Conservation (phyloP, 371 early-diverging fungal genomes). For the Rhizomucor pusillus region DNA sequence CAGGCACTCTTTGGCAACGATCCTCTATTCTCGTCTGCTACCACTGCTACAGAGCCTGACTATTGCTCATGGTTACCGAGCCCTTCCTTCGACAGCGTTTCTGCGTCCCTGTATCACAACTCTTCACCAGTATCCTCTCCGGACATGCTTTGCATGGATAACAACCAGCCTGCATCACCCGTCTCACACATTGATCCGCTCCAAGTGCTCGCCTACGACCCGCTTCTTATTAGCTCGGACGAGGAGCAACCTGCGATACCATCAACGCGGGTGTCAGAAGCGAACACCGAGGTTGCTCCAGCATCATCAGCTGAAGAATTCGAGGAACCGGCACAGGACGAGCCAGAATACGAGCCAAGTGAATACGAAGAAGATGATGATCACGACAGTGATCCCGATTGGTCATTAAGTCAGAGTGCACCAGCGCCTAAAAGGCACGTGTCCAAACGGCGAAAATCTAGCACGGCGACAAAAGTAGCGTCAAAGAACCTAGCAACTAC, state of each 20-base stretch:
- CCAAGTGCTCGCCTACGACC: slow-evolving; percentile 4
- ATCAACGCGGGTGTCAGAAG: not conserved
- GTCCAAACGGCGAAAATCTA: slow-evolving; percentile 1
- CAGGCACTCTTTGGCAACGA: no score
- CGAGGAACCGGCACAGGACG: not conserved
- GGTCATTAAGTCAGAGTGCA: slow-evolving; percentile 14
- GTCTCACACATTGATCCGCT: slow-evolving; percentile 4
- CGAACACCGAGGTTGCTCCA: no score
- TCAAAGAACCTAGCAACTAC: slow-evolving; percentile 4
- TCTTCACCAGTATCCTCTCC: no score
- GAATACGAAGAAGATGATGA: slow-evolving; percentile 12
- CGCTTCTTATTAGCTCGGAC: not conserved
- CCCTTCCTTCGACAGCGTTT: no score
- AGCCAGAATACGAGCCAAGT: not conserved
- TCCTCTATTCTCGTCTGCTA: no score
- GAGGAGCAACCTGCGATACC: not conserved
- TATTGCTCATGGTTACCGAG: no score
- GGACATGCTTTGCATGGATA: no score
- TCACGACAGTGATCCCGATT: slow-evolving; percentile 17
- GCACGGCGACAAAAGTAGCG: not conserved
- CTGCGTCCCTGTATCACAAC: no score
- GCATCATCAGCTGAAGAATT: not conserved
- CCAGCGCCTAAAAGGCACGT: not conserved
- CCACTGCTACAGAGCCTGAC: no score
- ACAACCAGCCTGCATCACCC: not conserved